A percentile compares a stretch with the other conserved stretches of the same genome.
Conservation (phyloP, 2,329 filamentous ascomycete species). For the Graphium sp. region DNA sequence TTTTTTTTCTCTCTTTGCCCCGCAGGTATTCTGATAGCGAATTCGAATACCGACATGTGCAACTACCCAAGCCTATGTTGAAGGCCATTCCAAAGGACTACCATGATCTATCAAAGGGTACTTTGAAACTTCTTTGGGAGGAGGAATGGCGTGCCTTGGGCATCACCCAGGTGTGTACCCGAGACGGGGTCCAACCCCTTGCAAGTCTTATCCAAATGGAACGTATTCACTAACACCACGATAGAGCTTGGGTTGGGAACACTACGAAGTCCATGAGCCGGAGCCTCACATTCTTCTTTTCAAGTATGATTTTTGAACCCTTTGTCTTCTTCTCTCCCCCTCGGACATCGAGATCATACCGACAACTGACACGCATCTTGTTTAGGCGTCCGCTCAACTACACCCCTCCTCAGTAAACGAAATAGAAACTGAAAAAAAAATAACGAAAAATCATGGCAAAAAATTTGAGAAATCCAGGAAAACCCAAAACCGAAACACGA, state of each 20-base stretch:
- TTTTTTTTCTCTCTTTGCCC: conserved; percentile 5
- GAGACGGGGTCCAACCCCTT: neutral
- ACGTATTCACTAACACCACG: neutral
- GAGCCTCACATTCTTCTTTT: conserved; percentile 97
- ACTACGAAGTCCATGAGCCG: conserved; percentile 97
- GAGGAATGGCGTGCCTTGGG: conserved; percentile 95
- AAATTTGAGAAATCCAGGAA: neutral
- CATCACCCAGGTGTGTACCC: conserved; percentile 68
- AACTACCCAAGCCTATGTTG: conserved; percentile 95
- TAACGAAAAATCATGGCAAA: too few species aligned
- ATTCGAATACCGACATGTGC: conserved; percentile 94
- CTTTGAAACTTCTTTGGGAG: conserved; percentile 91
- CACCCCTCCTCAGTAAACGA: conserved; percentile 53
- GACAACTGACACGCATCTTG: conserved; percentile 9
- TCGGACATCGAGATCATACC: neutral
- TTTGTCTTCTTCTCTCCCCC: neutral
- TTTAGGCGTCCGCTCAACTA: conserved; percentile 69
- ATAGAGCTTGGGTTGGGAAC: conserved; percentile 95
- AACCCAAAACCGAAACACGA: neutral
- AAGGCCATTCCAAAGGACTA: conserved; percentile 93
- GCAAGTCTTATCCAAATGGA: neutral
- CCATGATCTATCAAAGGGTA: conserved; percentile 77
- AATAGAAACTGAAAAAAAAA: too few species aligned
- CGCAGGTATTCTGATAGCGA: conserved; percentile 86
- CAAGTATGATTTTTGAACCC: conserved; percentile 60